These are phyloP conservation scores for Paraconiothyrium brasiliense DNA, from an alignment of 2,329 filamentous ascomycete species.

Conservation along the genomic window DNA sequence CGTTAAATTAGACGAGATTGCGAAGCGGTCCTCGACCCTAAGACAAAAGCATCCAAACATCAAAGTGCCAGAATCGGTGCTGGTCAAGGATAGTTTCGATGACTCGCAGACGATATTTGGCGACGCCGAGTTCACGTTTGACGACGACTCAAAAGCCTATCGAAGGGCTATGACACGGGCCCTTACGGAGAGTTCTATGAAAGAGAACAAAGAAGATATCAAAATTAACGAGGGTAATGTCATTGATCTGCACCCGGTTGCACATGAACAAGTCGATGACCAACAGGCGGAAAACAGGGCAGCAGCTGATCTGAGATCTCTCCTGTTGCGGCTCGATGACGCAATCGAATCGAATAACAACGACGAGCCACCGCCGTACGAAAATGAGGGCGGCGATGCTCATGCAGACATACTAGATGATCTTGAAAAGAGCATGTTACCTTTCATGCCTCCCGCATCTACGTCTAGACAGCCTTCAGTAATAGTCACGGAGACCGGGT, in stretches of 20 bases:
- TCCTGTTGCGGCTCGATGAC: neutral
- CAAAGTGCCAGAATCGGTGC: conserved; percentile 40
- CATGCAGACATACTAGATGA: conserved; percentile 25
- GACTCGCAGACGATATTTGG: conserved; percentile 32
- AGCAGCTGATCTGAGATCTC: neutral
- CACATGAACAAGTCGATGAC: neutral
- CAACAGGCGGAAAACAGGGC: neutral
- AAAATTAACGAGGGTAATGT: conserved; percentile 23
- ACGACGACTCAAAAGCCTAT: conserved; percentile 45
- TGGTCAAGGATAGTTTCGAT: conserved; percentile 22
- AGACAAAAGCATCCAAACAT: conserved; percentile 39
- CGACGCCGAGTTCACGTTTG: conserved; percentile 42
- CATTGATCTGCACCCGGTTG: conserved; percentile 17
- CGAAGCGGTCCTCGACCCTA: conserved; percentile 37
- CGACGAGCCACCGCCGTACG: conserved; percentile 3
- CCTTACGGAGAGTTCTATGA: neutral
- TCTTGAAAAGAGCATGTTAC: conserved; percentile 23
- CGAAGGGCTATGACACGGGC: conserved; percentile 38
- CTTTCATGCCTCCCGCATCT: conserved; percentile 26
- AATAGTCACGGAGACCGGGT: neutral
- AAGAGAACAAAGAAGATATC: neutral
- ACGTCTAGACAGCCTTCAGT: conserved; percentile 4
- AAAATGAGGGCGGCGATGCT: neutral
- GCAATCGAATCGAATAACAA: conserved; percentile 11
- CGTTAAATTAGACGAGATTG: conserved; percentile 36